phyloP scores from a whole-genome alignment of 108 stramenopile genomes.

The Epithemia pelagica region DNA sequence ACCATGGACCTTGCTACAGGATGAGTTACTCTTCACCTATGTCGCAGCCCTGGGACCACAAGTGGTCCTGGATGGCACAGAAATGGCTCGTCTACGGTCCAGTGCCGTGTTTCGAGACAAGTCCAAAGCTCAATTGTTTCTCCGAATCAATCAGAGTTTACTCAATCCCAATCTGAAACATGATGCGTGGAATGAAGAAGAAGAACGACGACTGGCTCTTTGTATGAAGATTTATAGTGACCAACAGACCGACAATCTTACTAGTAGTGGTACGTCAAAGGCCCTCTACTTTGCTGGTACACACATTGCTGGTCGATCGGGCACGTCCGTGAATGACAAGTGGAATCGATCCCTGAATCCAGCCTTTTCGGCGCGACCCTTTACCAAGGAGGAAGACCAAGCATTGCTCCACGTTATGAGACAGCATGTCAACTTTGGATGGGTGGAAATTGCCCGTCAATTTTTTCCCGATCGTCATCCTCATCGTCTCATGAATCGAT shows the following conservation, averaged over 20 bases:
- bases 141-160: slow-evolving; percentile 29
- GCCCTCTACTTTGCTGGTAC: not conserved
- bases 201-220: slow-evolving; percentile 22
- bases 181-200: slow-evolving; percentile 19
- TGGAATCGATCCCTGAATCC: slow-evolving; percentile 51
- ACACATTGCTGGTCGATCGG: slow-evolving; percentile 40
- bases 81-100: slow-evolving; percentile 17
- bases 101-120: slow-evolving; percentile 13
- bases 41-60: slow-evolving; percentile 48
- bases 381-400: slow-evolving; percentile 30
- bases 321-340: slow-evolving; percentile 32
- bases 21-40: slow-evolving; percentile 51
- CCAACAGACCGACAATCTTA: not conserved
- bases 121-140: slow-evolving; percentile 18
- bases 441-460: slow-evolving; percentile 13
- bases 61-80: slow-evolving; percentile 23
- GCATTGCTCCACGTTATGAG: slow-evolving; percentile 13
- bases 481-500: slow-evolving; percentile 20
- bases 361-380: slow-evolving; percentile 18
- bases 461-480: slow-evolving; percentile 25
- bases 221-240: slow-evolving; percentile 20
- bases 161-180: slow-evolving; percentile 39
- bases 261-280: not conserved
- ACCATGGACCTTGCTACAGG: slow-evolving; percentile 16
- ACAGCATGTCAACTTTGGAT: slow-evolving; percentile 7